These are phyloP conservation scores for Exophiala sp. DNA, from an alignment of 2,329 filamentous ascomycete genomes.

Conservation along the genomic window DNA sequence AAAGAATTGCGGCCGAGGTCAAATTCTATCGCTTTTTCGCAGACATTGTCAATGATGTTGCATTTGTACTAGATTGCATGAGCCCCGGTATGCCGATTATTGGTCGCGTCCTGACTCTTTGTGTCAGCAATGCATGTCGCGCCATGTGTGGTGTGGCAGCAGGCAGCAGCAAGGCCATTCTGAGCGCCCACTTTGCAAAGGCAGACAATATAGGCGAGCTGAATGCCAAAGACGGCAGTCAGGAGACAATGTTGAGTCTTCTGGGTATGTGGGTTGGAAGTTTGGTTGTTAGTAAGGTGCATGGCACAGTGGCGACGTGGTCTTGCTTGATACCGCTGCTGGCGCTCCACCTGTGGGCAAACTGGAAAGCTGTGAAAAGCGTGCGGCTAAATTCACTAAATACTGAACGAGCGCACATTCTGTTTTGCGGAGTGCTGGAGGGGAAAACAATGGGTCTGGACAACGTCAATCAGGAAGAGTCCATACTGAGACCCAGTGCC, in stretches of 20 bases:
- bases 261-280: constrained; percentile 82
- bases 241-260: constrained; percentile 89
- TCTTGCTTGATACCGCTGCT: constrained; percentile 68
- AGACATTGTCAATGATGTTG: constrained; percentile 82
- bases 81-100: constrained; percentile 68
- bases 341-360: constrained; percentile 73
- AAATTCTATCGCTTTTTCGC: constrained; percentile 85
- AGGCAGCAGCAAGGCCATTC: constrained; percentile 81
- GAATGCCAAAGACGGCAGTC: constrained; percentile 92
- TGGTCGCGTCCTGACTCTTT: constrained; percentile 55
- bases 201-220: constrained; percentile 86
- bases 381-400: constrained; percentile 84
- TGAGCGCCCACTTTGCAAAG: constrained; percentile 87
- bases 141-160: constrained; percentile 85
- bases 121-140: constrained; percentile 59
- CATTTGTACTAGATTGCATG: constrained; percentile 80
- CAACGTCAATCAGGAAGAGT: constrained; percentile 17
- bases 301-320: constrained; percentile 70
- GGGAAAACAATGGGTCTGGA: constrained; percentile 24
- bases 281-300: constrained; percentile 72
- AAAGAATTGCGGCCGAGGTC: constrained; percentile 81
- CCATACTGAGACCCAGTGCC: constrained; percentile 6
- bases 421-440: constrained; percentile 49
- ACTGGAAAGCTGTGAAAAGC: constrained; percentile 78
- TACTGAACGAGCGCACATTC: constrained; percentile 76